Evolutionary conservation across 768 basidiomycete species (phyloP).

Genomic region (Termitomyces sp.): DNA sequence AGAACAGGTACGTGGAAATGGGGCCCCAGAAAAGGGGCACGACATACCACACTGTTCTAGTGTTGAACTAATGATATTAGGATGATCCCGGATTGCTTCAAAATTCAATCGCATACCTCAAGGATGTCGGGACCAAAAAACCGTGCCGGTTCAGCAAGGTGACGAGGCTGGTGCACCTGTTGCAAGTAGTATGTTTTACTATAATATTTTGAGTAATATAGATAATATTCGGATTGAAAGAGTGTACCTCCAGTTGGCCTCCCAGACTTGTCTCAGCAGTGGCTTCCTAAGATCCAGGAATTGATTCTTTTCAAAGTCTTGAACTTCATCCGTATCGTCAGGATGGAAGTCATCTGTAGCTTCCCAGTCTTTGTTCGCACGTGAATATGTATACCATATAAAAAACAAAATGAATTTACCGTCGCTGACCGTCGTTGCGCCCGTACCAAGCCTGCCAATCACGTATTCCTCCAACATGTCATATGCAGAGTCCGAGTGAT

Average conservation of each 20-base stretch:
- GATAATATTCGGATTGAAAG: constrained; percentile 7
- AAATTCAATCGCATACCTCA: constrained; percentile 46
- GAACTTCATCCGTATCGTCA: constrained; percentile 75
- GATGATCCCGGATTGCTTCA: neutral
- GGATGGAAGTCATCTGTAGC: constrained; percentile 88
- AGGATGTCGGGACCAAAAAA: constrained; percentile 79
- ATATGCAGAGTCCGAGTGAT: constrained; percentile 88
- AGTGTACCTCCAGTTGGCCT: constrained; percentile 71
- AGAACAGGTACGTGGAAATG: constrained; percentile 72
- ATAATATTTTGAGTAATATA: constrained; percentile 1
- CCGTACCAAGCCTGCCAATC: constrained; percentile 77
- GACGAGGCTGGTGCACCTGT: constrained; percentile 96
- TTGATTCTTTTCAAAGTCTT: constrained; percentile 83
- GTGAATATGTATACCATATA: neutral
- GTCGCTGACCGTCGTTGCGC: constrained; percentile 71
- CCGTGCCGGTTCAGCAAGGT: constrained; percentile 75
- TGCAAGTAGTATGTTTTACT: constrained; percentile 94
- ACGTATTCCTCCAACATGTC: constrained; percentile 86
- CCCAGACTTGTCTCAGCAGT: constrained; percentile 81
- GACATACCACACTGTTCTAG: constrained; percentile 89
- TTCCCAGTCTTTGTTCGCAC: constrained; percentile 65
- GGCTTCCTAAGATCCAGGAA: constrained; percentile 91
- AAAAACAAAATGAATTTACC: constrained; percentile 39
- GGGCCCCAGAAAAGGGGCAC: constrained; percentile 92
- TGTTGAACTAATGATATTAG: constrained; percentile 49